Base-by-base conservation (phyloP, 163 green algal genomes). In the Chloromonas sp. region DNA sequence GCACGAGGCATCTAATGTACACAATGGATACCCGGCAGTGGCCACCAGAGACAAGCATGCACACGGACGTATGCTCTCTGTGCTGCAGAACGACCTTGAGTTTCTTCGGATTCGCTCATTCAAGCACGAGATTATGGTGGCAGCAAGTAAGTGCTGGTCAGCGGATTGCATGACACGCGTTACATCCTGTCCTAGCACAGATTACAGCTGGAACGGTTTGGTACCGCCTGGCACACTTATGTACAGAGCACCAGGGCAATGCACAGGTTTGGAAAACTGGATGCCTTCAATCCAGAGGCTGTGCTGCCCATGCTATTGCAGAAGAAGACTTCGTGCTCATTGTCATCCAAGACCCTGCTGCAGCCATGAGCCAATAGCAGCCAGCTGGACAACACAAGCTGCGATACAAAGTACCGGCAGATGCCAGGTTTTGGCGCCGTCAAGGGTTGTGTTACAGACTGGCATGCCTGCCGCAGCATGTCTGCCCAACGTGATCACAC, bases 71-170 rank as follows among this genome's bases (percentile, higher is more conserved):
- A 5, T 74, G 66, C 66, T 74, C 66, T 11, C 11, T 74, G 11
- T 11, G 71, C 0, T 88, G 87, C 89, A 95, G 92, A 95, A 98
- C 83, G 91, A 96, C 85, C 71, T 98, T 80, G 88, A 98, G 85
- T 98, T 97, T 61, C 84, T 98, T 61, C 82, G 94, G 2, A 90
- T 98, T 13, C 84, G 94, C 57, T 96, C 92, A 0, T 83, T 89
- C 13, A 94, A 93, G 89, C 92, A 95, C 59, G 94, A 98, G 82
- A 94, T 98, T 71, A 94, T 98, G 90, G 92, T 98, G 0, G 92
- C 92, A 61, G 89, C 94, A 82, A 91, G 93, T 96, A 80, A 92
- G 92, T 86, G 15, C 36, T 36, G 36, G 36, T 3, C 78, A 82
- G 57, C 2, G 2, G 11, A 14, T 71, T 82, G 62, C 58, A 70